Evolutionary conservation across 495 filamentous ascomycete genomes (phyloP).

Genomic region (Hyphodiscus hymeniophilus): DNA sequence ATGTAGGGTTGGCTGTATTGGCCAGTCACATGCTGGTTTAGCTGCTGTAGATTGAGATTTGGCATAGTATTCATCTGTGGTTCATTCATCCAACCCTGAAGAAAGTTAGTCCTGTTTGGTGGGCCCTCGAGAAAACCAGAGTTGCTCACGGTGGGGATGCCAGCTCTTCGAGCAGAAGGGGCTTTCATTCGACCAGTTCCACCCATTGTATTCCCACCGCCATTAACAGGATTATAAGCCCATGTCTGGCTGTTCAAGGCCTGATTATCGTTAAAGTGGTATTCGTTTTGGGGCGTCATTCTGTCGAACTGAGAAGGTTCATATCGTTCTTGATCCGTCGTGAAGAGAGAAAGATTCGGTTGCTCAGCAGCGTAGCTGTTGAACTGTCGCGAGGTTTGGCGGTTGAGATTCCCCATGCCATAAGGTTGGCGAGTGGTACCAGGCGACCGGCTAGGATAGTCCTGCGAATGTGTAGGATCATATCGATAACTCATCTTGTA

Average conservation of each 20-base stretch:
- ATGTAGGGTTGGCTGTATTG: slow-evolving; percentile 16
- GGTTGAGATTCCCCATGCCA: slow-evolving; percentile 51
- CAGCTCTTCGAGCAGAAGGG: slow-evolving; percentile 34
- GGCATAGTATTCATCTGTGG: slow-evolving; percentile 25
- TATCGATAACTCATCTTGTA: slow-evolving; percentile 51
- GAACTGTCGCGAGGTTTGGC: slow-evolving; percentile 61
- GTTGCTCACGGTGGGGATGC: slow-evolving; percentile 36
- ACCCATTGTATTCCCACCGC: slow-evolving; percentile 40
- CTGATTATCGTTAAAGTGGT: slow-evolving; percentile 35
- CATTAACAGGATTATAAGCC: slow-evolving; percentile 32
- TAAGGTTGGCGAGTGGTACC: slow-evolving; percentile 31
- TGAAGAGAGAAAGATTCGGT: slow-evolving; percentile 40
- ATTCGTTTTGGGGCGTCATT: slow-evolving; percentile 29
- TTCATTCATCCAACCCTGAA: slow-evolving; percentile 38
- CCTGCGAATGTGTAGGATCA: slow-evolving; percentile 37
- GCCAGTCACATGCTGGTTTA: slow-evolving; percentile 18
- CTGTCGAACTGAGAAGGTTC: slow-evolving; percentile 52
- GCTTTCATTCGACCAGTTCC: slow-evolving; percentile 33
- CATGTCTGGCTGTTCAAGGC: slow-evolving; percentile 30
- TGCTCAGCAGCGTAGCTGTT: slow-evolving; percentile 49
- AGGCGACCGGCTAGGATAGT: slow-evolving; percentile 26
- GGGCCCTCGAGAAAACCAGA: neutral
- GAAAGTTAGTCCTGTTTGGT: neutral
- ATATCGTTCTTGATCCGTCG: slow-evolving; percentile 50
- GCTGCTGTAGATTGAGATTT: slow-evolving; percentile 11